Conservation (phyloP, 305 asterid species). For the Ajuga reptans region DNA sequence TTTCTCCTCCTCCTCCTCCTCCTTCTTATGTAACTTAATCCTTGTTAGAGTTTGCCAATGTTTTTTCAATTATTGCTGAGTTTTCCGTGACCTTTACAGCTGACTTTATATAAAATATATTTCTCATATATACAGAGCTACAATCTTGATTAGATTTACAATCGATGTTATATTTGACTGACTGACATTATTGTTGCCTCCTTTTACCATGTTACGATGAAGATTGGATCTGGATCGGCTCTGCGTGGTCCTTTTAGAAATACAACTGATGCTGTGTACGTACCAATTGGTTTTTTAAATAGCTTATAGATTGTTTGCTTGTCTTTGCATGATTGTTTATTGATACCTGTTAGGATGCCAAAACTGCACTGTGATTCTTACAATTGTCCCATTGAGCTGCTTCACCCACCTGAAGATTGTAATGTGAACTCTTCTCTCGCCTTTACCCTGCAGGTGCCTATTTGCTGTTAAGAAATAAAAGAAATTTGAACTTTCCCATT, state of each 20-base stretch:
- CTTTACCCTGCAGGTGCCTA: constrained; percentile 72
- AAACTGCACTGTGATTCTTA: constrained; percentile 45
- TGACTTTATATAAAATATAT: background rate
- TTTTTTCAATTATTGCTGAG: background rate
- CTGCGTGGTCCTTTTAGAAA: constrained; percentile 71
- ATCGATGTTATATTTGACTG: constrained; percentile 10
- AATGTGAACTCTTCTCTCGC: constrained; percentile 76
- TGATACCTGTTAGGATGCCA: constrained; percentile 47
- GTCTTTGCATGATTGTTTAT: constrained; percentile 1
- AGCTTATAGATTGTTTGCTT: background rate
- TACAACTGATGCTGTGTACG: constrained; percentile 58
- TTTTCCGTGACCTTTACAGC: background rate
- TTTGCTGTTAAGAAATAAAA: constrained; percentile 18
- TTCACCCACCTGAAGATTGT: constrained; percentile 87
- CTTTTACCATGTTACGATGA: constrained; percentile 23
- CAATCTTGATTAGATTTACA: background rate
- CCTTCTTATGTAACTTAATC: background rate
- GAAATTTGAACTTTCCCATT: background rate
- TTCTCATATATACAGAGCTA: background rate
- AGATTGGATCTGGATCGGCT: constrained; percentile 74
- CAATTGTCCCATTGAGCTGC: constrained; percentile 66
- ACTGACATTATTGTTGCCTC: constrained; percentile 7
- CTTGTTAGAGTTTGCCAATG: background rate
- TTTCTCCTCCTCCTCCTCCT: background rate
- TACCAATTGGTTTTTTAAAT: constrained; percentile 15